Percentiles rank a stretch among this genome's conserved stretches.
Evolutionary conservation across 1,284 basidiomycete species (phyloP).

Genomic region (Prillingera fragicola): DNA sequence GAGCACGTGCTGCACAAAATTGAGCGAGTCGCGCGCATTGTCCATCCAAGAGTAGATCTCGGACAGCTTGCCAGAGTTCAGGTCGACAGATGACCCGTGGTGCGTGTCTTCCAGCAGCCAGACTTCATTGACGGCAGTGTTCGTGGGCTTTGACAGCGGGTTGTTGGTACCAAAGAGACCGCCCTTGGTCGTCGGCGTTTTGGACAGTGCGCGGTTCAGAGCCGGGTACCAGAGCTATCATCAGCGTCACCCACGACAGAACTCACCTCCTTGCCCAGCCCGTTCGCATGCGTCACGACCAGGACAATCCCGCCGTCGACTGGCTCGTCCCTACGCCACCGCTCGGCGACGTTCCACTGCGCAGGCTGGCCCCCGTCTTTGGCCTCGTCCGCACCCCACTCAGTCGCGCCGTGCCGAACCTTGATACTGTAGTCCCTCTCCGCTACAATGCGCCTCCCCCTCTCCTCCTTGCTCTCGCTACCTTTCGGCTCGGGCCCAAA

Average conservation of each 20-base stretch:
- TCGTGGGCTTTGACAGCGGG: background rate
- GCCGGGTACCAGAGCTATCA: slow-evolving; percentile 47
- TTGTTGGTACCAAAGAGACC: slow-evolving; percentile 4
- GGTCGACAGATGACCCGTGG: slow-evolving; percentile 65
- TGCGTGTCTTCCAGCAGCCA: slow-evolving; percentile 73
- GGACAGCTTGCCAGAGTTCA: slow-evolving; percentile 58
- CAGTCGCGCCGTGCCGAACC: slow-evolving; percentile 1
- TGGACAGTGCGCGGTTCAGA: slow-evolving; percentile 50
- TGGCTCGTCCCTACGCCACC: slow-evolving; percentile 16
- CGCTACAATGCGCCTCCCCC: slow-evolving; percentile 19
- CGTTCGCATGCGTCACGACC: slow-evolving; percentile 71
- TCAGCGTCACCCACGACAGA: background rate
- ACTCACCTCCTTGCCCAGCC: slow-evolving; percentile 72
- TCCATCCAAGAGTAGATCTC: slow-evolving; percentile 40
- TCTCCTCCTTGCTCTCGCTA: slow-evolving; percentile 29
- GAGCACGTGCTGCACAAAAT: slow-evolving; percentile 49
- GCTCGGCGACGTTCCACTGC: slow-evolving; percentile 34
- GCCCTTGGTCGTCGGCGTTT: background rate
- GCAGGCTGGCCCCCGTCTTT: slow-evolving; percentile 40
- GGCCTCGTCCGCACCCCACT: slow-evolving; percentile 7
- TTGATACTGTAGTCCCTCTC: slow-evolving; percentile 8
- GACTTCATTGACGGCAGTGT: slow-evolving; percentile 59
- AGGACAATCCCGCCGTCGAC: slow-evolving; percentile 55
- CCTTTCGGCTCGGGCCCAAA: slow-evolving; percentile 11
- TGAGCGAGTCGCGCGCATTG: slow-evolving; percentile 40